Evolutionary conservation across 176 grass and related monocot species (phyloP).

Genomic region (Miscanthus lutarioriparius): DNA sequence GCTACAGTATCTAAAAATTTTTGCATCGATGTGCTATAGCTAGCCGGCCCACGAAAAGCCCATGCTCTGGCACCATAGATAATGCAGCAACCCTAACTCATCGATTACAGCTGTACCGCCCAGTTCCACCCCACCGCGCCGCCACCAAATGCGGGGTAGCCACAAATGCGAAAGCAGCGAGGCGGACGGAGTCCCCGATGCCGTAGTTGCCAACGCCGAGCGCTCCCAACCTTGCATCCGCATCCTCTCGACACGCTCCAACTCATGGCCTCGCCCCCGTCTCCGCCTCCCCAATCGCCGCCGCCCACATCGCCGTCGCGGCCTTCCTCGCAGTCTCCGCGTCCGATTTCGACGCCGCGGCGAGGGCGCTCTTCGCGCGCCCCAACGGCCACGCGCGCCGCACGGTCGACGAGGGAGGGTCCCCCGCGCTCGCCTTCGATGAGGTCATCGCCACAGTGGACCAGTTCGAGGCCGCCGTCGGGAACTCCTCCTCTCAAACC

Average conservation of each 20-base stretch:
- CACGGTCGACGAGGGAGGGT: slow-evolving; percentile 2
- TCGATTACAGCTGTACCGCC: no score
- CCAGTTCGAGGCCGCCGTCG: slow-evolving; percentile 49
- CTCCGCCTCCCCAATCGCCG: not conserved
- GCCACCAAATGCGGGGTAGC: no score
- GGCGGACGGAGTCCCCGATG: no score
- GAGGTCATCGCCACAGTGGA: not conserved
- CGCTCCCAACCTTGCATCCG: no score
- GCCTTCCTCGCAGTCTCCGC: slow-evolving; percentile 26
- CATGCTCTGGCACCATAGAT: no score
- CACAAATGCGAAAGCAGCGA: no score
- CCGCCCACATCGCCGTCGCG: slow-evolving; percentile 32
- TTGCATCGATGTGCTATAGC: no score
- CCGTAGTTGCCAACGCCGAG: no score
- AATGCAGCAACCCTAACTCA: no score
- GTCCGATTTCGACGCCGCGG: slow-evolving; percentile 42
- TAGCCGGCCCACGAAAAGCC: no score
- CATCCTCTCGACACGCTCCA: slow-evolving; percentile 44
- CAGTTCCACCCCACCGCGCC: no score
- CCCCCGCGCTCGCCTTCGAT: slow-evolving; percentile 7
- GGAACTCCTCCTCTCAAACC: slow-evolving; percentile 25
- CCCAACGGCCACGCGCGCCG: slow-evolving; percentile 36
- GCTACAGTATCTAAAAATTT: no score
- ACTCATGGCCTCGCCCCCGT: slow-evolving; percentile 32
- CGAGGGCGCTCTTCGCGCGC: slow-evolving; percentile 30